Evolutionary conservation across 495 filamentous ascomycete species (phyloP).

Genomic region (Tuber microsphaerosporum): DNA sequence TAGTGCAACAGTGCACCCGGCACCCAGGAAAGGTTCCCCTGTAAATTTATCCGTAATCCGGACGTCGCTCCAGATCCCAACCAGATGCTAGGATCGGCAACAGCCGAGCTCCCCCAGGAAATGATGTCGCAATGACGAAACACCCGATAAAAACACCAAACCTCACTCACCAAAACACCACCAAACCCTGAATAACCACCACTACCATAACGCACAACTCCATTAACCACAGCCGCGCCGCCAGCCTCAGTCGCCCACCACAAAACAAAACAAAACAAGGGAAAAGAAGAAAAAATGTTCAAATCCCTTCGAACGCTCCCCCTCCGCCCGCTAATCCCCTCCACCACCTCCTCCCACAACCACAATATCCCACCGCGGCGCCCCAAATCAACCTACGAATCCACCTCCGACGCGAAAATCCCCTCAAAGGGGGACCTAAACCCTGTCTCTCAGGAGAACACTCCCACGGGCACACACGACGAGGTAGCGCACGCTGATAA

Average conservation of each 20-base stretch:
- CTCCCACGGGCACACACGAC: conserved; percentile 28
- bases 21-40: not conserved
- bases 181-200: not conserved
- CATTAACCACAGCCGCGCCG: not conserved
- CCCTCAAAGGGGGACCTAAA: conserved; percentile 34
- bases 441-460: conserved; percentile 22
- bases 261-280: conserved; percentile 11
- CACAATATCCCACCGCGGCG: not conserved
- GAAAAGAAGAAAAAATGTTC: not conserved
- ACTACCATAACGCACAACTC: no score
- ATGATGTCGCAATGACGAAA: conserved; percentile 13
- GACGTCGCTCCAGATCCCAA: no score
- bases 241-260: not conserved
- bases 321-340: not conserved
- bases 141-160: not conserved
- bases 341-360: not conserved
- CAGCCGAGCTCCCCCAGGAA: not conserved
- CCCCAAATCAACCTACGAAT: conserved; percentile 9
- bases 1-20: not conserved
- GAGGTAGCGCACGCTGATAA: conserved; percentile 27
- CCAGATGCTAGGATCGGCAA: not conserved
- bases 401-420: conserved; percentile 8
- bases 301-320: not conserved
- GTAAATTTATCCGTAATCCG: not conserved
- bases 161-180: not conserved